Base-by-base conservation (phyloP, 768 basidiomycete genomes). In the Lentinus brumalis region DNA sequence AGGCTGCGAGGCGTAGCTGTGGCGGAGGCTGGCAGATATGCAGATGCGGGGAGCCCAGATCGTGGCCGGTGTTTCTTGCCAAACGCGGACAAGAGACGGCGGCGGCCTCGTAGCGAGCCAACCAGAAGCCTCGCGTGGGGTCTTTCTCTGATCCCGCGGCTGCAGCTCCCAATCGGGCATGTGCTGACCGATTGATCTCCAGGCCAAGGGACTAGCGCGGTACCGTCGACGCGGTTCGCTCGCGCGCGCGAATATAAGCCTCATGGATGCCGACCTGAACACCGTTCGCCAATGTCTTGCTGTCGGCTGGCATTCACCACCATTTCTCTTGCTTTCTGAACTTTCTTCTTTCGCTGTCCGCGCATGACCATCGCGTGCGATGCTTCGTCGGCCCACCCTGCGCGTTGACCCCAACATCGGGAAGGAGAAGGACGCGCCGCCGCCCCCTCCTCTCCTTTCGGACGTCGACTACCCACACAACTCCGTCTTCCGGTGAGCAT, bases 401-500 rank as follows among this genome's bases (percentile, higher is more conserved):
- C 63, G 59, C 55, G 50, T 60, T 50, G 63, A 60, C 46, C 59
- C 59, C 35, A 51, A 60, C n/a, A 46, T 55, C 15, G 32, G 29
- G 15, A 35, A 35, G 53, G 62, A 47, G 29, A 63, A 62, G 52
- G 44, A 45, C 52, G 14, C 52, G 16, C 49, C 40, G 39, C 21
- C 45, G 39, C 46, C 32, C 12, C 46, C 56, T 14, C 55, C 54
- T 35, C 50, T 55, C 44, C 47, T 46, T 50, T 35, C 58, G 31
- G 54, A 58, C 47, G 44, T 39, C 26, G 61, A 59, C 35, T 67
- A 65, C 46, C 67, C 66, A 35, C 64, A 70, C 59, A 67, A 65
- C 42, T 70, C 70, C 18, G 69, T 71, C 31, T 70, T 70, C 51
- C 65, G 69, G 69, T 71, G 59, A 52, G 68, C 21, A 50, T 21